Conservation (phyloP, 139 green algal species). For the Micromonas commoda region DNA sequence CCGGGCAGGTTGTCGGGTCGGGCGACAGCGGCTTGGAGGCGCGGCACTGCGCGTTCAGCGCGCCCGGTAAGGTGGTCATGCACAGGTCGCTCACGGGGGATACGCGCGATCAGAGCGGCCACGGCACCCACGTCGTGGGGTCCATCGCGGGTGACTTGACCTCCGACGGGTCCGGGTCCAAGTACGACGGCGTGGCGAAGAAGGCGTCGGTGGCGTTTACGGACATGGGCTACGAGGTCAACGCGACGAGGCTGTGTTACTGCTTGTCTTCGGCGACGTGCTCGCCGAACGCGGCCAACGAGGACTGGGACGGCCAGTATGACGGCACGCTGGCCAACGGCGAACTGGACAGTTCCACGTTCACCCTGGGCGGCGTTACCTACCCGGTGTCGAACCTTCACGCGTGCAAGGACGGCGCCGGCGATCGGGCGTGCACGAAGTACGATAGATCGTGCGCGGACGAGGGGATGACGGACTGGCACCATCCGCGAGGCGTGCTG, state of each 20-base stretch:
- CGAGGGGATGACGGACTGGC: neutral
- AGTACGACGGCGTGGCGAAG: slow-evolving; percentile 13
- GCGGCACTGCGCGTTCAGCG: neutral
- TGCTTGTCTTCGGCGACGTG: neutral
- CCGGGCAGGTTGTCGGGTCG: neutral
- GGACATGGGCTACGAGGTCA: neutral
- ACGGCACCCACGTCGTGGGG: slow-evolving; percentile 5
- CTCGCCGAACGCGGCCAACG: neutral
- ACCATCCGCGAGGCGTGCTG: neutral
- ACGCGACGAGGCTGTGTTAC: neutral
- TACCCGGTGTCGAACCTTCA: too few relatives aligned
- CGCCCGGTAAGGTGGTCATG: neutral
- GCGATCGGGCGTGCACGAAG: neutral
- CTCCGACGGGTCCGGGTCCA: neutral
- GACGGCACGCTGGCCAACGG: neutral
- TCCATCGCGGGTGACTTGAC: neutral
- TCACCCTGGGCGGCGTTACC: too few relatives aligned
- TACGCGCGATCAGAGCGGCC: neutral
- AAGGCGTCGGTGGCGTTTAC: neutral
- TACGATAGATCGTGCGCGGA: neutral
- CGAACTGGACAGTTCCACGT: too few relatives aligned
- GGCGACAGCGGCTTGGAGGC: neutral
- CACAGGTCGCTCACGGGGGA: neutral
- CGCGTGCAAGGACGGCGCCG: neutral
- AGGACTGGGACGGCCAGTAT: neutral